Base-by-base conservation (phyloP, 352 stramenopile species). In the Elongisporangium undulatum region DNA sequence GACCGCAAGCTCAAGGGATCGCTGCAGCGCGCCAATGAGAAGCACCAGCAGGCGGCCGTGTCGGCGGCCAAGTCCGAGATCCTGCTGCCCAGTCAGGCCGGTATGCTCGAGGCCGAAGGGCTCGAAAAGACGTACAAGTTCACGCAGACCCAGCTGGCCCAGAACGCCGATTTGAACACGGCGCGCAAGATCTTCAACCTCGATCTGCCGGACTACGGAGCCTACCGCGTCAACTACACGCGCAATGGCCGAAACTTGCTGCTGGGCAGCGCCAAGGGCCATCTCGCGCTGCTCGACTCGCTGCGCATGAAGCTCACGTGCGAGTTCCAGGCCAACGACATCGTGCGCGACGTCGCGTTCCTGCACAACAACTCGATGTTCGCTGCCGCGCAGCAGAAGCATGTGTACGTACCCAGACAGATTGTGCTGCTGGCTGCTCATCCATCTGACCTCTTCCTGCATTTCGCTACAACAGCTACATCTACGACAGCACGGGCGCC, bases 341-440 rank as follows among this genome's bases (percentile, higher is more conserved):
- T 94, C 26, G 94, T 99, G 45, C 81, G 95, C 56, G 97, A 99
- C 81, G 87, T 98, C 3, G 88, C 73, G 29, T 99, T 99, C 72
- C 74, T 99, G 58, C 97, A 99, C 77, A 98, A 99, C 79, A 90
- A 98, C 68, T 97, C 84, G 34, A 83, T 99, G 59, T 97, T 99
- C 61, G 97, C 97, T 0, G 87, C 94, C 0, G 97, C 97, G 16
- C 97, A 99, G 75, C 93, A 96, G 68, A 99, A 99, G 75, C 97
- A 99, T 74, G 91, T 98, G 55, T 99, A 97, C 74, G 66, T 61
- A 17, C 2, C 29, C 29, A 41, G 8, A 41, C n/a, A n/a, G n/a
- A n/a, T n/a, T n/a, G n/a, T 13, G 8, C 13, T 9, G 29, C 29
- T 41, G 4, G 5, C 29, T 41, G 15, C 3, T 51, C 10, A 13